Conservation (phyloP, 2,329 filamentous ascomycete species). For the Endoconidiophora polonica region DNA sequence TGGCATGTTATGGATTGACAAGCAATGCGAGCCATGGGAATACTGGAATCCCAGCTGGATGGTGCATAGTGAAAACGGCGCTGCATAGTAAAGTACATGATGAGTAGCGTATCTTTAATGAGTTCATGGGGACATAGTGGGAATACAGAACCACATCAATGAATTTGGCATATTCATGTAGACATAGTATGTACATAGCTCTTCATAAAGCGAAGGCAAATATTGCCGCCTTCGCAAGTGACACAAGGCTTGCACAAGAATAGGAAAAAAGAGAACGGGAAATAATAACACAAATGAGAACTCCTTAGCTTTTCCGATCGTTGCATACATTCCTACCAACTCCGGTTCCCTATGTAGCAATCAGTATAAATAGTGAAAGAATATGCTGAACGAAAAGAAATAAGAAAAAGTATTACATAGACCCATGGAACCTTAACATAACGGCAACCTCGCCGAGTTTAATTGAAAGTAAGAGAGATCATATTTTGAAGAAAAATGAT, state of each 20-base stretch:
- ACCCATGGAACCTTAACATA: not conserved
- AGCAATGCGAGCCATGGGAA: constrained; percentile 62
- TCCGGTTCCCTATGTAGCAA: too few relatives aligned
- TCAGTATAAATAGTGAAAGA: not conserved
- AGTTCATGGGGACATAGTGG: not conserved
- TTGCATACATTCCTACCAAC: too few relatives aligned
- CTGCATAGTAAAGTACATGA: not conserved
- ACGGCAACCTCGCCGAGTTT: too few relatives aligned
- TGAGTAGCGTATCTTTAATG: not conserved
- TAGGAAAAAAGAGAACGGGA: not conserved
- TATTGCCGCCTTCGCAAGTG: not conserved
- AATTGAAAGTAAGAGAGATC: too few relatives aligned
- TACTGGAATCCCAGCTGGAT: constrained; percentile 84
- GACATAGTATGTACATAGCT: not conserved
- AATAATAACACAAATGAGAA: too few relatives aligned
- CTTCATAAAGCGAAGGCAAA: not conserved
- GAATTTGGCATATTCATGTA: not conserved
- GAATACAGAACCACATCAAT: not conserved
- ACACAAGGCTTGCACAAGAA: too few relatives aligned
- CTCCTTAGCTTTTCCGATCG: too few relatives aligned
- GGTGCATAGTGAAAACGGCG: constrained; percentile 21
- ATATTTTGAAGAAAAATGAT: too few relatives aligned
- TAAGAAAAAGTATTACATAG: not conserved
- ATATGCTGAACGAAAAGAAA: not conserved
- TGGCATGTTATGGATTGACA: constrained; percentile 87